A percentile compares a stretch with the other conserved stretches of the same genome.
These are phyloP conservation scores for Grosmannia clavigera DNA, from an alignment of 2,329 filamentous ascomycete genomes.

Conservation along the genomic window DNA sequence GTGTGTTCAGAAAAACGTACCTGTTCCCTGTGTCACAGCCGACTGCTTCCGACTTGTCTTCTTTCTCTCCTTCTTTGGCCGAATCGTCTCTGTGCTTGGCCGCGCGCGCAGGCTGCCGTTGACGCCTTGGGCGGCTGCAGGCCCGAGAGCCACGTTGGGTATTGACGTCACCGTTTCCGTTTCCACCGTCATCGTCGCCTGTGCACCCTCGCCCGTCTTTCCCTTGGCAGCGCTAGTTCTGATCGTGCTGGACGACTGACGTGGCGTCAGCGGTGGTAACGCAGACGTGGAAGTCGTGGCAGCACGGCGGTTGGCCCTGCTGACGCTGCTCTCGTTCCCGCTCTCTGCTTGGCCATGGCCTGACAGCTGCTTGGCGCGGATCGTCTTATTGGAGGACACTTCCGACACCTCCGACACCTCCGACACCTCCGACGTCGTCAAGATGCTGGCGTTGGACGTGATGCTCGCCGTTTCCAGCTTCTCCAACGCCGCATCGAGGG, in stretches of 20 bases:
- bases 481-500: conserved; percentile 33
- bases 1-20: conserved; percentile 35
- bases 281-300: not conserved
- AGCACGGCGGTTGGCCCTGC: conserved; percentile 25
- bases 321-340: conserved; percentile 43
- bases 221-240: conserved; percentile 45
- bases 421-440: conserved; percentile 21
- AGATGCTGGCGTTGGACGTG: conserved; percentile 22
- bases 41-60: conserved; percentile 64
- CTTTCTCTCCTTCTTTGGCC: conserved; percentile 88
- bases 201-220: conserved; percentile 61
- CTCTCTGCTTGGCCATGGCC: conserved; percentile 34
- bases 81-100: conserved; percentile 88
- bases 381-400: conserved; percentile 25
- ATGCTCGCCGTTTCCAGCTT: conserved; percentile 36
- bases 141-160: conserved; percentile 65
- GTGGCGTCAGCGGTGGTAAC: conserved; percentile 41
- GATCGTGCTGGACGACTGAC: conserved; percentile 42
- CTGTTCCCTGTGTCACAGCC: conserved; percentile 56
- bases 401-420: conserved; percentile 26
- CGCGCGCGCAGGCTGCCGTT: conserved; percentile 71
- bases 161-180: conserved; percentile 91
- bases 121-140: conserved; percentile 48
- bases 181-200: conserved; percentile 91
- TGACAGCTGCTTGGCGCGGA: conserved; percentile 41